These are phyloP conservation scores for Colletotrichum tofieldiae DNA, from an alignment of 2,329 filamentous ascomycete genomes.

Conservation along the genomic window DNA sequence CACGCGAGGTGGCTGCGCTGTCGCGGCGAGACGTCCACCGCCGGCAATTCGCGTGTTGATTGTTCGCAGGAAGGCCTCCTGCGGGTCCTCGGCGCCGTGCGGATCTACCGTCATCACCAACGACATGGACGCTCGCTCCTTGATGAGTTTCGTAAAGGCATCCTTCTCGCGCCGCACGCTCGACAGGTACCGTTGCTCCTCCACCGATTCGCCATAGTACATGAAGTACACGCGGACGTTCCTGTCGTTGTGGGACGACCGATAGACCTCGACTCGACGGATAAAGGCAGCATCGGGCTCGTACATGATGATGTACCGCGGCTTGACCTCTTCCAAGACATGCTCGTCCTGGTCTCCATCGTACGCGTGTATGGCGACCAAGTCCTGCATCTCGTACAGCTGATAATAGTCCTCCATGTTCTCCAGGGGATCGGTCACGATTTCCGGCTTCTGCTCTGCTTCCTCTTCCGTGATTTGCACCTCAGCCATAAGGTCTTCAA, in stretches of 20 bases:
- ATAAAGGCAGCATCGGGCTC: constrained; percentile 97
- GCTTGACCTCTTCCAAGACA: constrained; percentile 93
- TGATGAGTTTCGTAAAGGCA: constrained; percentile 93
- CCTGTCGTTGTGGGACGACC: constrained; percentile 91
- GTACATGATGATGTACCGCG: constrained; percentile 98
- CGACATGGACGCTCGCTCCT: constrained; percentile 94
- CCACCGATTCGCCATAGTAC: constrained; percentile 94
- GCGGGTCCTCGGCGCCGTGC: constrained; percentile 81
- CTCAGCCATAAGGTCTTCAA: constrained; percentile 86
- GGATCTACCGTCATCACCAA: constrained; percentile 84
- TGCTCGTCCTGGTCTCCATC: constrained; percentile 97
- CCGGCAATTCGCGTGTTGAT: constrained; percentile 98
- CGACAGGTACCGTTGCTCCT: constrained; percentile 94
- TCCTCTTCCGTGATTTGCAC: constrained; percentile 87
- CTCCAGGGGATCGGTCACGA: constrained; percentile 83
- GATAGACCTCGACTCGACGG: constrained; percentile 93
- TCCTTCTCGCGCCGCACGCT: constrained; percentile 96
- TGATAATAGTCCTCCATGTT: constrained; percentile 95
- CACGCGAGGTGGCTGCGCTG: constrained; percentile 88
- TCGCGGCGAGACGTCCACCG: constrained; percentile 87
- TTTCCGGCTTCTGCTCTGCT: constrained; percentile 81
- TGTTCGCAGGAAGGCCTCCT: constrained; percentile 93
- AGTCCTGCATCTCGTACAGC: constrained; percentile 90
- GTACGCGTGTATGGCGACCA: constrained; percentile 92
- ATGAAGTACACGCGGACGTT: constrained; percentile 96